These are phyloP conservation scores for Penicillium sp. DNA, from an alignment of 2,329 filamentous ascomycete species.

Conservation along the genomic window DNA sequence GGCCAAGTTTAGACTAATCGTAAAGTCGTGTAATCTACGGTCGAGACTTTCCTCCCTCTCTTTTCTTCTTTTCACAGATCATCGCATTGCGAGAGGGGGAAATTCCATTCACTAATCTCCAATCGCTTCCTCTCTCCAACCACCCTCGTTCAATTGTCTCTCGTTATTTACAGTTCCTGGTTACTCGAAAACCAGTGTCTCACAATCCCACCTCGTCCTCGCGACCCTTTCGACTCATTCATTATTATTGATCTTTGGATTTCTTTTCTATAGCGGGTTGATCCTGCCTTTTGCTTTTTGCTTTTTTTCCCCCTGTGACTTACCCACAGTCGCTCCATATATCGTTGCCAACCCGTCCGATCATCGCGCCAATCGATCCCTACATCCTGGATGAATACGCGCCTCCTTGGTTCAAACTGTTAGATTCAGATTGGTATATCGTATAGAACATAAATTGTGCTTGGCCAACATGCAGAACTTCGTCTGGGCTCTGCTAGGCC, in stretches of 20 bases:
- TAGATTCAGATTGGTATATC: constrained; percentile 1
- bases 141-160: constrained; percentile 1
- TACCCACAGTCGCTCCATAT: constrained; percentile 1
- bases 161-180: constrained; percentile 4
- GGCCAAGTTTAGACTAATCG: constrained; percentile 10
- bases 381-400: constrained; percentile 8
- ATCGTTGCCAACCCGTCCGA: constrained; percentile 9
- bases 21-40: not conserved
- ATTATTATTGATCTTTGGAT: not conserved
- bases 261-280: constrained; percentile 19
- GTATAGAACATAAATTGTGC: not conserved
- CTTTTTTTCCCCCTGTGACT: not conserved
- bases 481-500: constrained; percentile 28
- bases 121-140: constrained; percentile 6
- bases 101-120: constrained; percentile 5
- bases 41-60: constrained; percentile 15
- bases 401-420: not conserved
- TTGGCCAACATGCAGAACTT: constrained; percentile 28
- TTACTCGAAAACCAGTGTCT: constrained; percentile 4
- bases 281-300: constrained; percentile 15
- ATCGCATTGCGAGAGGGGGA: constrained; percentile 8
- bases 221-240: constrained; percentile 1
- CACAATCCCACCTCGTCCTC: not conserved
- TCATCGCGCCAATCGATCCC: constrained; percentile 8
- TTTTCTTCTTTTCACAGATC: constrained; percentile 6